These are phyloP conservation scores for Kodamaea sp. DNA, from an alignment of 1,139 yeast species.

Conservation along the genomic window DNA sequence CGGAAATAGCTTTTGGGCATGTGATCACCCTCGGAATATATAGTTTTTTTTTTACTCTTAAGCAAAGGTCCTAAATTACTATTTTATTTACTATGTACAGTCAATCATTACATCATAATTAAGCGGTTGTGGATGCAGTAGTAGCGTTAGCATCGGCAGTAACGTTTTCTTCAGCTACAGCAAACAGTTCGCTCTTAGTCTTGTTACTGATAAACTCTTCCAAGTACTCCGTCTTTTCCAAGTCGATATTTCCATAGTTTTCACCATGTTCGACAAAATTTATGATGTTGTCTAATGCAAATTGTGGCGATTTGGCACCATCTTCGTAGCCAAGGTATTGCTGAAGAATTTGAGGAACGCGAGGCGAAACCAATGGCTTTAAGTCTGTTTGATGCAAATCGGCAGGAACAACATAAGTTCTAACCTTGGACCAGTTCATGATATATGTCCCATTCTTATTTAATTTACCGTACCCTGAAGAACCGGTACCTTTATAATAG, in stretches of 20 bases:
- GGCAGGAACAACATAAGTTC: slow-evolving; percentile 85
- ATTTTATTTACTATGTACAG: not conserved
- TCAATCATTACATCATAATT: too few species aligned
- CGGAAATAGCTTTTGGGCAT: too few species aligned
- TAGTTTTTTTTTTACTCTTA: not conserved
- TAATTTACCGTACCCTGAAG: slow-evolving; percentile 86
- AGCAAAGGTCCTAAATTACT: not conserved
- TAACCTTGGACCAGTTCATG: slow-evolving; percentile 79
- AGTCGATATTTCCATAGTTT: slow-evolving; percentile 37
- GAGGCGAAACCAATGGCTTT: slow-evolving; percentile 70
- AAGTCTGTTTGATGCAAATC: slow-evolving; percentile 42
- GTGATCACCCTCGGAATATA: slow-evolving; percentile 5
- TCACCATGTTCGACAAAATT: slow-evolving; percentile 76
- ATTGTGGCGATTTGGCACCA: slow-evolving; percentile 71
- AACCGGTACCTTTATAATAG: slow-evolving; percentile 92
- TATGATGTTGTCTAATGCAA: slow-evolving; percentile 67
- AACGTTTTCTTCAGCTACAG: not conserved
- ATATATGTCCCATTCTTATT: slow-evolving; percentile 71
- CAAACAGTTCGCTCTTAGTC: slow-evolving; percentile 10
- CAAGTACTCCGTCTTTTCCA: slow-evolving; percentile 35
- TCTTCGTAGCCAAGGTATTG: slow-evolving; percentile 63
- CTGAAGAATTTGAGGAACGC: slow-evolving; percentile 68
- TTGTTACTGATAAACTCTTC: slow-evolving; percentile 44
- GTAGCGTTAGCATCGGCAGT: too few species aligned
- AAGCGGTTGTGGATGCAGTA: too few species aligned